Evolutionary conservation across 2,329 filamentous ascomycete species (phyloP).

Genomic region (Incumbomyces delicatus): DNA sequence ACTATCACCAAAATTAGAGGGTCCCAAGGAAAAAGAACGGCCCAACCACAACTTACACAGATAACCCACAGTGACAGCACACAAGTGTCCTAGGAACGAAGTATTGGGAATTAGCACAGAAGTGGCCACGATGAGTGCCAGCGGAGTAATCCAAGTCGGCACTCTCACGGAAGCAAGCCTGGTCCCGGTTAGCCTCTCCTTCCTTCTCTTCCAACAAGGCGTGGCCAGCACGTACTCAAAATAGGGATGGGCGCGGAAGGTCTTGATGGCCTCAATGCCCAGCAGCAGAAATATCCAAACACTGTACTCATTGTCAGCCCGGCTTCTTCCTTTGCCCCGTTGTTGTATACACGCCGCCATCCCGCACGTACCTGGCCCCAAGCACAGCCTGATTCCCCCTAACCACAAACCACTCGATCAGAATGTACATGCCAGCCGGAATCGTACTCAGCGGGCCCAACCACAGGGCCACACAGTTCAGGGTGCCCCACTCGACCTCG

Average conservation of each 20-base stretch:
- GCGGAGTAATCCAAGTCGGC: conserved; percentile 82
- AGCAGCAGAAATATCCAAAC: conserved; percentile 89
- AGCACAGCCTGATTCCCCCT: conserved; percentile 62
- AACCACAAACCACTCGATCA: conserved; percentile 66
- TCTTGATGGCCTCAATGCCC: conserved; percentile 75
- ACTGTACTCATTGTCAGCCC: conserved; percentile 38
- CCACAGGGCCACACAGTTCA: conserved; percentile 79
- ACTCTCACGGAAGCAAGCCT: conserved; percentile 58
- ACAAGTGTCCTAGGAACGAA: conserved; percentile 77
- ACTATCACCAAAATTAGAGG: conserved; percentile 38
- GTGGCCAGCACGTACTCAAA: conserved; percentile 43
- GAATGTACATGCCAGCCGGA: conserved; percentile 69
- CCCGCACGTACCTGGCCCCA: conserved; percentile 61
- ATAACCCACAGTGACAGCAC: conserved; percentile 76
- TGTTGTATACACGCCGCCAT: not conserved
- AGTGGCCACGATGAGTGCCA: conserved; percentile 65
- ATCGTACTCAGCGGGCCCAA: conserved; percentile 75
- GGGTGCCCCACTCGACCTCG: conserved; percentile 81
- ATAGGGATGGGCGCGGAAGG: conserved; percentile 69
- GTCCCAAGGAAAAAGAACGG: not conserved
- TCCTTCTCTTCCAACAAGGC: not conserved
- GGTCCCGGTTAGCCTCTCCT: conserved; percentile 16
- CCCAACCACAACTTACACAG: conserved; percentile 50
- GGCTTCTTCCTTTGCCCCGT: not conserved
- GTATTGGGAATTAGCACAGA: conserved; percentile 69